These are phyloP conservation scores for Bjerkandera adusta DNA, from an alignment of 1,284 basidiomycete species.

Conservation along the genomic window DNA sequence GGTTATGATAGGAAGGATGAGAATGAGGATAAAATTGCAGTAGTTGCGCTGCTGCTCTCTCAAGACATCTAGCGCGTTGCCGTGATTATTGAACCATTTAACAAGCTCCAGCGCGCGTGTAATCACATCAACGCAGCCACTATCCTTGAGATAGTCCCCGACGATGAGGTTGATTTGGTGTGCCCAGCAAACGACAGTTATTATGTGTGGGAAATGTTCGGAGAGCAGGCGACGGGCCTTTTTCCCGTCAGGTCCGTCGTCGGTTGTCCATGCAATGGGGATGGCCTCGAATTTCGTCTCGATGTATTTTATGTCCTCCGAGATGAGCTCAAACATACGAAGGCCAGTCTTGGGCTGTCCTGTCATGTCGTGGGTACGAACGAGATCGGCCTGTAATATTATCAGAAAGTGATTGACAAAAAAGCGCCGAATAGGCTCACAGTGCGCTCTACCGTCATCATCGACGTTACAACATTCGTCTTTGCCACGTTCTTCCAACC, in stretches of 20 bases:
- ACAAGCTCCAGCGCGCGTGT: slow-evolving; percentile 18
- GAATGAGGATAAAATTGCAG: slow-evolving; percentile 10
- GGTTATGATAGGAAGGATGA: slow-evolving; percentile 31
- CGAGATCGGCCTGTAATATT: slow-evolving; percentile 12
- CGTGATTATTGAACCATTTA: slow-evolving; percentile 22
- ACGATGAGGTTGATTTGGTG: slow-evolving; percentile 35
- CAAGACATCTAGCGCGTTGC: slow-evolving; percentile 10
- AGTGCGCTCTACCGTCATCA: slow-evolving; percentile 13
- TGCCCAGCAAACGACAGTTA: slow-evolving; percentile 27
- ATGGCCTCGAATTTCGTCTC: slow-evolving; percentile 6
- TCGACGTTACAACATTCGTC: slow-evolving; percentile 15
- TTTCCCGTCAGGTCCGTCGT: slow-evolving; percentile 23
- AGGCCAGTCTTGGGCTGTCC: slow-evolving; percentile 21
- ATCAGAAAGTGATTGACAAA: slow-evolving; percentile 13
- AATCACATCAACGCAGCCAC: slow-evolving; percentile 19
- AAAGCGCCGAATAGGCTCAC: slow-evolving; percentile 11
- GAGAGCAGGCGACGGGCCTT: slow-evolving; percentile 16
- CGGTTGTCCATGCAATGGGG: slow-evolving; percentile 21
- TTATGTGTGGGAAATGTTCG: slow-evolving; percentile 12
- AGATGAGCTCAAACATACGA: slow-evolving; percentile 17
- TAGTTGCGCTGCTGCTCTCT: slow-evolving; percentile 7
- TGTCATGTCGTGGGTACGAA: slow-evolving; percentile 19
- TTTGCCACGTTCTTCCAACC: slow-evolving; percentile 34
- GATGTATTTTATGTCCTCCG: slow-evolving; percentile 15
- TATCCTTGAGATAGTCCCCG: slow-evolving; percentile 29